Evolutionary conservation across 139 green algal species (phyloP).

Genomic region (Desmodesmus armatus): DNA sequence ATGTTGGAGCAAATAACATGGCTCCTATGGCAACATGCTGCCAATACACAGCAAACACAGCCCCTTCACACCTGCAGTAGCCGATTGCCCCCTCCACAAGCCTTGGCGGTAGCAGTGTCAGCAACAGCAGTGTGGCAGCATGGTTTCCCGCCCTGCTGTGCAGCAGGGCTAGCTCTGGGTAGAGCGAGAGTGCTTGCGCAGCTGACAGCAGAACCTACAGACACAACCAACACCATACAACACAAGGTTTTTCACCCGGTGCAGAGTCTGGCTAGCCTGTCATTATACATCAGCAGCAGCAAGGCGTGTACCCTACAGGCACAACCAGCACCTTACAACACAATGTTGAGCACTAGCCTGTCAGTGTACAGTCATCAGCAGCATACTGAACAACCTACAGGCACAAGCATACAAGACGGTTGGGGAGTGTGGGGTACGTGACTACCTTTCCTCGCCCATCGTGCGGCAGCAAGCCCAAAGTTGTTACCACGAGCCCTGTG

Average conservation of each 20-base stretch:
- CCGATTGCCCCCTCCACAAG: conserved; percentile 62
- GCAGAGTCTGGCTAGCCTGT: background rate
- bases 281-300: background rate
- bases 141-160: conserved; percentile 69
- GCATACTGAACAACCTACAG: too few relatives aligned
- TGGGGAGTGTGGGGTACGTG: too few relatives aligned
- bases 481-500: background rate
- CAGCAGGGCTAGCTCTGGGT: conserved; percentile 74
- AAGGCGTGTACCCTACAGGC: background rate
- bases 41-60: too few relatives aligned
- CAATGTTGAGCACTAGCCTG: background rate
- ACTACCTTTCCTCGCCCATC: too few relatives aligned
- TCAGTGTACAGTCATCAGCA: background rate
- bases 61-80: conserved; percentile 70
- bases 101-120: conserved; percentile 73
- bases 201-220: conserved; percentile 39
- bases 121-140: conserved; percentile 63
- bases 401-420: too few relatives aligned
- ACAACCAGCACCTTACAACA: background rate
- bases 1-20: too few relatives aligned
- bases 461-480: too few relatives aligned
- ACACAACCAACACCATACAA: conserved; percentile 27
- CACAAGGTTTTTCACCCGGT: background rate
- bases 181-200: conserved; percentile 23
- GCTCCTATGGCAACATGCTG: too few relatives aligned